Evolutionary conservation across 441 rosid species (phyloP).

Genomic region (Viola pubescens): DNA sequence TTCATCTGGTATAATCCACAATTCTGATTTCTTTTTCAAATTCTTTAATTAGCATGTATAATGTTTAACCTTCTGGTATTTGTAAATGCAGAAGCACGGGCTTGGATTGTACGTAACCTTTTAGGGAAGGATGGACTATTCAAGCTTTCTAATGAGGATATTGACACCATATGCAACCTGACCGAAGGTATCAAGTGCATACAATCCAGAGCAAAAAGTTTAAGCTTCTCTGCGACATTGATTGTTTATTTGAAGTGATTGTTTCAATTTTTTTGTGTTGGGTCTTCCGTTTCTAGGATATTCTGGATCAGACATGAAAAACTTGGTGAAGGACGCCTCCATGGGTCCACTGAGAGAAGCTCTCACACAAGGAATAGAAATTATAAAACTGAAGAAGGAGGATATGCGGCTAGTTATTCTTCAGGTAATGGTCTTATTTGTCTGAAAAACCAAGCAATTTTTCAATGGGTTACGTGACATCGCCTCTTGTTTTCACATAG

Average conservation of each 20-base stretch:
- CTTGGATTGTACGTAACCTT: slow-evolving; percentile 77
- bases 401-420: slow-evolving; percentile 76
- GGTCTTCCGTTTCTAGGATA: slow-evolving; percentile 40
- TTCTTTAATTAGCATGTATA: slow-evolving; percentile 4
- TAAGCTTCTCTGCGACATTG: neutral
- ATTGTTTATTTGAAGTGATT: neutral
- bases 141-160: slow-evolving; percentile 61
- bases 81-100: slow-evolving; percentile 71
- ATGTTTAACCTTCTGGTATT: slow-evolving; percentile 15
- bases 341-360: slow-evolving; percentile 98
- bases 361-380: slow-evolving; percentile 73
- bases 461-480: neutral
- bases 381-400: slow-evolving; percentile 67
- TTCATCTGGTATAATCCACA: slow-evolving; percentile 52
- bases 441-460: neutral
- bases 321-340: slow-evolving; percentile 90
- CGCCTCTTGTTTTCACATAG: slow-evolving; percentile 22
- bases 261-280: slow-evolving; percentile 6
- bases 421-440: slow-evolving; percentile 38
- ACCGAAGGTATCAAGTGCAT: slow-evolving; percentile 49
- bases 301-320: slow-evolving; percentile 98
- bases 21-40: slow-evolving; percentile 14
- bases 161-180: slow-evolving; percentile 59
- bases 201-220: slow-evolving; percentile 2
- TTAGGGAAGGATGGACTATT: slow-evolving; percentile 82